Evolutionary conservation across 2,329 filamentous ascomycete species (phyloP), one percentile per base, ranked within the genome.

Genomic region (Aureobasidium sp.): DNA sequence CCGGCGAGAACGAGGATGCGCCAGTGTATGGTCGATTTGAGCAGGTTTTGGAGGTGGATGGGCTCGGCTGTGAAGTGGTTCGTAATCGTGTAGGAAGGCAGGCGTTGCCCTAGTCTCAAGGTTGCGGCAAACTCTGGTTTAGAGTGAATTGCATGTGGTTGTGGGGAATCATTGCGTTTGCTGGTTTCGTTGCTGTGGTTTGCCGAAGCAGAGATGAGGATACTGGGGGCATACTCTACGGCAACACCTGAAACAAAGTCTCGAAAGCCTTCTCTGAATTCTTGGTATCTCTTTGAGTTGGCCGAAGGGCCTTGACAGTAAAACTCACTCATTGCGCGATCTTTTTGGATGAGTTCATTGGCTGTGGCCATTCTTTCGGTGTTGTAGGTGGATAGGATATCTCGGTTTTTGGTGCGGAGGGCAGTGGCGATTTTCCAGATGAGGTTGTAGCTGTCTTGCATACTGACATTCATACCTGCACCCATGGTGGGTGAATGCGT

Each of bases 391-490:
- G 61, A 57, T 12, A 74, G 61, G 1, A 74, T 60, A 1, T 61
- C 54, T 38, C 70, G 69, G 21, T 69, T 66, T 3, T 71, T 63
- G 2, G 66, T 65, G 16, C 69, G 64, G 10, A 68, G 62, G 3
- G 67, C 64, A 25, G 71, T 66, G 58, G 71, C 71, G 25, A 74
- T 58, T 54, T 74, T 74, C 71, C 71, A 74, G 1, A 68, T 68
- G 0, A 74, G 63, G 42, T 73, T 74, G 63, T 67, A 70, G 1
- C 69, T 63, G 53, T 74, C 71, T 47, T 73, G 70, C 64, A 74
- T 71, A 2, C 65, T 67, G 3, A 68, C 69, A 61, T 74, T 74
- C 70, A 73, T 73, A 30, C 71, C 70, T 57, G 72, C 85, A 70
- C 4, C 70, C 69, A 4, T 69, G 68, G 56, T 72, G 71, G 4